These are phyloP conservation scores for Coccomyxa sp. DNA, from an alignment of 139 green algal genomes.

Conservation along the genomic window DNA sequence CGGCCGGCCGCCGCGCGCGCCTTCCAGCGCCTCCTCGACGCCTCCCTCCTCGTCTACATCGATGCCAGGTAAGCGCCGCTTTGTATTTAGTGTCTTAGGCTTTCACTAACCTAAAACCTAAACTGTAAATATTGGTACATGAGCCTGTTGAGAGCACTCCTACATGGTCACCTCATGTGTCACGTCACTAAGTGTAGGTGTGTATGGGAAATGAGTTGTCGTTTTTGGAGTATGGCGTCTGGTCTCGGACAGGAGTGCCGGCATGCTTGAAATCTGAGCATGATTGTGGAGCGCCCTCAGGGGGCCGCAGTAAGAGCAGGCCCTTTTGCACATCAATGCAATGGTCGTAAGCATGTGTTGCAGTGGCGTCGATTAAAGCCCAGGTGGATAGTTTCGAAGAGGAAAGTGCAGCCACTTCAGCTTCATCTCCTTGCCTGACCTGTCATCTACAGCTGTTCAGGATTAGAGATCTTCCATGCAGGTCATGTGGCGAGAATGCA, in stretches of 20 bases:
- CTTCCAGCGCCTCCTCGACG: slow-evolving; percentile 44
- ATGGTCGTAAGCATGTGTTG: no score
- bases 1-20: slow-evolving; percentile 34
- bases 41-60: slow-evolving; percentile 28
- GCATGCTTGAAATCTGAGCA: no score
- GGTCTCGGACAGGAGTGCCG: no score
- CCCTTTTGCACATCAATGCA: no score
- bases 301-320: no score
- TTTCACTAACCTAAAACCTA: no score
- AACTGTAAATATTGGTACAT: not conserved
- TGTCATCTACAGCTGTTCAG: not conserved
- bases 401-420: not conserved
- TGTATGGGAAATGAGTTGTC: not conserved
- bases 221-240: not conserved
- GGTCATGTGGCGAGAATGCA: no score
- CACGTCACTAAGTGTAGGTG: not conserved
- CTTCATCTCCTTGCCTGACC: not conserved
- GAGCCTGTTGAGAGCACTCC: not conserved
- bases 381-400: not conserved
- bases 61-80: slow-evolving; percentile 19
- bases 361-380: no score
- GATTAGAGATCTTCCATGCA: not conserved
- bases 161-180: no score
- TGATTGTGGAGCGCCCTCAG: no score
- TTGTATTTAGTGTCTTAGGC: not conserved